These are phyloP conservation scores for Turritis glabra DNA, from an alignment of 345 rosid genomes.

Conservation along the genomic window DNA sequence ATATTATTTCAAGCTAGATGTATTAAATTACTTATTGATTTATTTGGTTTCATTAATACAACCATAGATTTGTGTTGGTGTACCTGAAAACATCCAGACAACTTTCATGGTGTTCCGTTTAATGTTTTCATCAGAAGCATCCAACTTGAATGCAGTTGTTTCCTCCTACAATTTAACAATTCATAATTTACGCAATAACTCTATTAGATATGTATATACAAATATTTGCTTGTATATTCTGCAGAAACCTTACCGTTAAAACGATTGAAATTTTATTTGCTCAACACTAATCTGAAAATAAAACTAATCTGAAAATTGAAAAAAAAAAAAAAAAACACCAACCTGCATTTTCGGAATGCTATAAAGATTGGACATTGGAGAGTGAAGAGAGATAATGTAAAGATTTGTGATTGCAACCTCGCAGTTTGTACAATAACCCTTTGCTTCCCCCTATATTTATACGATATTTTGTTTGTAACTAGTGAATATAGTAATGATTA, in stretches of 20 bases:
- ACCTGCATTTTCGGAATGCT: slow-evolving; percentile 11
- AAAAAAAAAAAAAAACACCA: background rate
- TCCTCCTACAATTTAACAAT: slow-evolving; percentile 1
- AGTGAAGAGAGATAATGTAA: background rate
- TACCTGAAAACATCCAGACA: background rate
- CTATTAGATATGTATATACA: background rate
- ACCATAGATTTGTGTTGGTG: background rate
- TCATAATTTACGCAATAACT: background rate
- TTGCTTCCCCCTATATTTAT: slow-evolving; percentile 15
- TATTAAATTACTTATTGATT: background rate
- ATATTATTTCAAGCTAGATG: background rate
- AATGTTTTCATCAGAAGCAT: background rate
- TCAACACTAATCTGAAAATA: too few species aligned
- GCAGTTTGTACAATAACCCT: background rate
- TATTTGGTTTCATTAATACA: background rate
- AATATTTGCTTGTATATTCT: too few species aligned
- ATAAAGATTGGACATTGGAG: background rate
- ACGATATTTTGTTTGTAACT: background rate
- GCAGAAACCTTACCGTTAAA: background rate
- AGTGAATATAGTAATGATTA: slow-evolving; percentile 16
- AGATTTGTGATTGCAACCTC: slow-evolving; percentile 2
- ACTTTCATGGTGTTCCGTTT: background rate
- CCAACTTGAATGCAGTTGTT: background rate
- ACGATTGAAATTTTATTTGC: background rate
- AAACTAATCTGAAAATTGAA: background rate